Evolutionary conservation across 176 grass and related monocot species (phyloP), one percentile per base, ranked within the genome.

Genomic region (Neostapfia colusana): DNA sequence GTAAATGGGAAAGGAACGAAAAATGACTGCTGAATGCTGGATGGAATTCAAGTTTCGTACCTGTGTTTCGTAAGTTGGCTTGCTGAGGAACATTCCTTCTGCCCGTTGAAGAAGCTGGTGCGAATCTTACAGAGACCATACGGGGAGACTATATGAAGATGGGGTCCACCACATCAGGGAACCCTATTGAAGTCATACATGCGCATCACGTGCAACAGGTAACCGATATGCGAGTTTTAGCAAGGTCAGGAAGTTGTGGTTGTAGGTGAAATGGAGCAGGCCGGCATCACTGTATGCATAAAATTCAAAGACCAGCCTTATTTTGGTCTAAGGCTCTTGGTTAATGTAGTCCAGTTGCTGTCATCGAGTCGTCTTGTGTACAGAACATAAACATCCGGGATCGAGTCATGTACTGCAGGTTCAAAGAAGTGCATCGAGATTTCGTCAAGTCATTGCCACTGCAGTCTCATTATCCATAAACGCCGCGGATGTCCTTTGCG

Each of bases 51-150:
- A 31, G 44, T 81, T 65, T 76, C 41, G 57, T 51, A 35, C 24
- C 7, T 67, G 41, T 69, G 69, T 51, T 36, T 2, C 48, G 78
- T 81, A 81, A 72, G 75, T 81, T 69, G 24, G 17, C 62, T 20
- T 46, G 36, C 53, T 75, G 34, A n/a, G 26, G 37, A 51, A 67
- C 40, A 20, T 62, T 73, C 34, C 24, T 65, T 64, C 51, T 74
- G 72, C 35, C 43, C 3, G 28, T 13, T 43, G 66, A 55, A 24
- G 82, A 84, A 75, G 36, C 7, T 26, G 59, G 45, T 21, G 56
- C 12, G 14, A 63, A 70, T 62, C 34, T 45, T 72, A n/a, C 35
- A 15, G 21, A 63, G 5, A 15, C 13, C 44, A 14, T 55, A 41
- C 24, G 2, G 0, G 23, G 48, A 21, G 25, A 46, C n/a, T n/a